Evolutionary conservation across 495 filamentous ascomycete species (phyloP).

Genomic region (Hypoxylon fuscum): DNA sequence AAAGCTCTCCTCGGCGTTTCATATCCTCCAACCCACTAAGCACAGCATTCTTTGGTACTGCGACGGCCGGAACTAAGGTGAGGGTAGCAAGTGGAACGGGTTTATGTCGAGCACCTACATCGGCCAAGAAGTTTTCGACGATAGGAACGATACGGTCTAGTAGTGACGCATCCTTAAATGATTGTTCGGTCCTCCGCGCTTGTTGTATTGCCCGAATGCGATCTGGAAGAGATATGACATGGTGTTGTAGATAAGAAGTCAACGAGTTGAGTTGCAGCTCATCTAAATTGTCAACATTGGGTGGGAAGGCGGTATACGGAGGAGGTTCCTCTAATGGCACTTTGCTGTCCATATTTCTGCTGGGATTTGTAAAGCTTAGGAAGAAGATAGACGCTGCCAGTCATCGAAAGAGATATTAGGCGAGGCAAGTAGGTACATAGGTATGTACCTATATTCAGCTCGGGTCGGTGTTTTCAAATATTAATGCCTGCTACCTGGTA

Average conservation of each 20-base stretch:
- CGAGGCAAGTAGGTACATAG: not conserved
- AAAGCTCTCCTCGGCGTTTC: constrained; percentile 48
- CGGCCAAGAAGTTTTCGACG: constrained; percentile 50
- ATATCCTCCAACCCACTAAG: constrained; percentile 50
- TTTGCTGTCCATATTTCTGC: constrained; percentile 33
- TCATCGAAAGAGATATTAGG: not conserved
- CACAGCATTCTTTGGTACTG: constrained; percentile 42
- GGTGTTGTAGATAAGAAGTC: constrained; percentile 49
- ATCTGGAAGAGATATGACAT: constrained; percentile 50
- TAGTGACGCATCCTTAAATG: constrained; percentile 42
- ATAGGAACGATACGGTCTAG: constrained; percentile 47
- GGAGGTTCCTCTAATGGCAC: constrained; percentile 39
- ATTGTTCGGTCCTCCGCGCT: constrained; percentile 43
- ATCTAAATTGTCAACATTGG: constrained; percentile 3
- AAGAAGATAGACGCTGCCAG: not conserved
- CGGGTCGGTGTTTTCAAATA: no score
- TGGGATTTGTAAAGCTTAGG: no score
- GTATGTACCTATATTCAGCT: no score
- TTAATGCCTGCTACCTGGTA: no score
- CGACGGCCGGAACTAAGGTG: constrained; percentile 49
- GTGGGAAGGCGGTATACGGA: constrained; percentile 44
- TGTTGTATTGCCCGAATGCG: constrained; percentile 48
- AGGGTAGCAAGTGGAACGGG: constrained; percentile 45
- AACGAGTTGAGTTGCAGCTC: constrained; percentile 28
- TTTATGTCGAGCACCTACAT: constrained; percentile 33